These are phyloP conservation scores for Poteriospumella lacustris DNA, from an alignment of 108 stramenopile species.

Conservation along the genomic window DNA sequence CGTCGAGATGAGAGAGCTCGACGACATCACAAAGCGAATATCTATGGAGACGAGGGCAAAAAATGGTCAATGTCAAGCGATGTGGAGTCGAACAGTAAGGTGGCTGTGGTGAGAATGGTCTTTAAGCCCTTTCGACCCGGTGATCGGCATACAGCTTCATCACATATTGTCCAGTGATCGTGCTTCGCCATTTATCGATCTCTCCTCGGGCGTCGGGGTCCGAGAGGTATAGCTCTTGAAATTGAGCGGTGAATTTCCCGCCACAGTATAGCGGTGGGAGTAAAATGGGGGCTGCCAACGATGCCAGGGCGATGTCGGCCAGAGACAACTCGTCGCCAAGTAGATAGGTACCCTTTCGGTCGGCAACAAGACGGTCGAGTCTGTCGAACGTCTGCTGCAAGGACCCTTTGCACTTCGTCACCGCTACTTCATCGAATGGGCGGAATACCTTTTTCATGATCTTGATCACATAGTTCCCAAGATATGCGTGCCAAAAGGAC, in stretches of 20 bases:
- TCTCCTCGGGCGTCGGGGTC: not conserved
- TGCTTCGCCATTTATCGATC: not conserved
- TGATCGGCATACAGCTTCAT: not conserved
- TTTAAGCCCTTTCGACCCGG: no score
- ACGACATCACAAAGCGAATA: no score
- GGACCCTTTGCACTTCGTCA: no score
- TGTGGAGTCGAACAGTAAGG: no score
- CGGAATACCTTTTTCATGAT: not conserved
- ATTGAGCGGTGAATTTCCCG: not conserved
- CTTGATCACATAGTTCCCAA: not conserved
- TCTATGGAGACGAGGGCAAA: no score
- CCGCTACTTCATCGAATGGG: not conserved
- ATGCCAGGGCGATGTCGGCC: not conserved
- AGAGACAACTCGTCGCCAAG: not conserved
- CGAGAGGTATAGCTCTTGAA: not conserved
- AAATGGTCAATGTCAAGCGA: no score
- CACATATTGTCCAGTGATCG: not conserved
- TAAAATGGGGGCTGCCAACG: not conserved
- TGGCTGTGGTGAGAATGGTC: no score
- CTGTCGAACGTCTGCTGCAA: not conserved
- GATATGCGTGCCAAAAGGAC: not conserved
- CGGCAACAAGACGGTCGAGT: not conserved
- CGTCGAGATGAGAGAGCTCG: no score
- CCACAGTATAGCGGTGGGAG: not conserved
- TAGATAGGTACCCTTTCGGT: not conserved